Evolutionary conservation across 2,329 filamentous ascomycete species (phyloP).

Genomic region (Ceratocystis albifundus): DNA sequence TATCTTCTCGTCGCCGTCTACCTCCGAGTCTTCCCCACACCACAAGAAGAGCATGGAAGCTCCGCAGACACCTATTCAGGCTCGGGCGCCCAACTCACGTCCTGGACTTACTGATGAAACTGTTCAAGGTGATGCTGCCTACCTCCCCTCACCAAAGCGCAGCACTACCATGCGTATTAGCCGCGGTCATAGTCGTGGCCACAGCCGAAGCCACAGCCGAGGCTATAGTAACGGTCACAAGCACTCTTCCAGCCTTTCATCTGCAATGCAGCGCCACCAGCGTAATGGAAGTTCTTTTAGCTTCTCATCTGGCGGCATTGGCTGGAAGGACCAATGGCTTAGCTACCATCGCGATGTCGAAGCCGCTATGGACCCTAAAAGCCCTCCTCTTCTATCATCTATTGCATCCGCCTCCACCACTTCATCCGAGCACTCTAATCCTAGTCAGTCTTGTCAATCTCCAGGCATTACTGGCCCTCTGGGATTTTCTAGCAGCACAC

Average conservation of each 20-base stretch:
- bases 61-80: slow-evolving; percentile 38
- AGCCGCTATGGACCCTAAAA: slow-evolving; percentile 4
- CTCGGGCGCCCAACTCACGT: slow-evolving; percentile 50
- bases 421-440: slow-evolving; percentile 7
- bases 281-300: slow-evolving; percentile 39
- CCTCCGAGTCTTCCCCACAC: slow-evolving; percentile 28
- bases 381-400: neutral
- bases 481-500: slow-evolving; percentile 8
- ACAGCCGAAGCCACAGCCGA: neutral
- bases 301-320: slow-evolving; percentile 35
- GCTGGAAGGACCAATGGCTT: slow-evolving; percentile 33
- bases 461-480: neutral
- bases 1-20: slow-evolving; percentile 25
- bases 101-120: slow-evolving; percentile 51
- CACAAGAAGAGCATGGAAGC: slow-evolving; percentile 37
- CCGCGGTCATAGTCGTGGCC: slow-evolving; percentile 28
- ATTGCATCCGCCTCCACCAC: neutral
- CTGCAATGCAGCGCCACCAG: slow-evolving; percentile 14
- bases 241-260: slow-evolving; percentile 9
- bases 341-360: slow-evolving; percentile 26
- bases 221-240: slow-evolving; percentile 8
- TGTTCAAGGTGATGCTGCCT: slow-evolving; percentile 49
- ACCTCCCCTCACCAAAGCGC: slow-evolving; percentile 42
- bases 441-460: neutral
- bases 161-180: slow-evolving; percentile 44